Evolutionary conservation across 2,329 filamentous ascomycete species (phyloP).

Genomic region (Cryphonectria radicalis): DNA sequence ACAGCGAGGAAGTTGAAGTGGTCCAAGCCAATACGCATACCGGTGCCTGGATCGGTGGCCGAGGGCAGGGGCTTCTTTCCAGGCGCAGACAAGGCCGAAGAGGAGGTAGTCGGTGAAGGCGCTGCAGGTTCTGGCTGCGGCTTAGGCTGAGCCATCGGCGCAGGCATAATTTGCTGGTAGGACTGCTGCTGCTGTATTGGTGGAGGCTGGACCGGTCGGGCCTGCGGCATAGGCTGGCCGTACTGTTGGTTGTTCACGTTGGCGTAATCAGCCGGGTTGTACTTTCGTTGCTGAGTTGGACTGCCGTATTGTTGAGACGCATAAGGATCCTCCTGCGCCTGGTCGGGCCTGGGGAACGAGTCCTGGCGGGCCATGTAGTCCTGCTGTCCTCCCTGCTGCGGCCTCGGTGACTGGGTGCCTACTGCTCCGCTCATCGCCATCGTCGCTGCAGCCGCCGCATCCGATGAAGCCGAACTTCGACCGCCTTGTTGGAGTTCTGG

Average conservation of each 20-base stretch:
- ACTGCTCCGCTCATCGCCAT: conserved; percentile 61
- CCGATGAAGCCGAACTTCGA: conserved; percentile 53
- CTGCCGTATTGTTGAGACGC: conserved; percentile 43
- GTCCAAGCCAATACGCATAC: conserved; percentile 88
- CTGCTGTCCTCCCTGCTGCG: conserved; percentile 39
- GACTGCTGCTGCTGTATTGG: conserved; percentile 43
- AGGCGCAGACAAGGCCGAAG: conserved; percentile 41
- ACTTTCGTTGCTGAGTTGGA: conserved; percentile 62
- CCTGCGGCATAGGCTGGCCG: conserved; percentile 49
- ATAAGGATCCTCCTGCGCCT: conserved; percentile 44
- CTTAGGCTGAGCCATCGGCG: conserved; percentile 40
- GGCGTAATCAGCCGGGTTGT: conserved; percentile 80
- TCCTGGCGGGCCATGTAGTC: conserved; percentile 40
- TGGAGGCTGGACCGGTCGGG: conserved; percentile 37
- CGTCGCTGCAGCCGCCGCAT: conserved; percentile 59
- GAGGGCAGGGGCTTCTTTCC: conserved; percentile 67
- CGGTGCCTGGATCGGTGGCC: conserved; percentile 73
- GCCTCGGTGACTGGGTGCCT: conserved; percentile 40
- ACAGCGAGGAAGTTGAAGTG: conserved; percentile 99
- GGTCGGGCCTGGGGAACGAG: conserved; percentile 37
- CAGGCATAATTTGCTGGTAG: conserved; percentile 38
- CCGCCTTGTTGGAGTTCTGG: conserved; percentile 55
- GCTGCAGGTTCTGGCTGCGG: conserved; percentile 43
- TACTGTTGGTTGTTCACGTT: conserved; percentile 51
- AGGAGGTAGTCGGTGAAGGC: conserved; percentile 40